A percentile compares a stretch with the other conserved stretches of the same genome.
These are phyloP conservation scores for Cladosporium sp. DNA, from an alignment of 2,329 filamentous ascomycete species.

Conservation along the genomic window DNA sequence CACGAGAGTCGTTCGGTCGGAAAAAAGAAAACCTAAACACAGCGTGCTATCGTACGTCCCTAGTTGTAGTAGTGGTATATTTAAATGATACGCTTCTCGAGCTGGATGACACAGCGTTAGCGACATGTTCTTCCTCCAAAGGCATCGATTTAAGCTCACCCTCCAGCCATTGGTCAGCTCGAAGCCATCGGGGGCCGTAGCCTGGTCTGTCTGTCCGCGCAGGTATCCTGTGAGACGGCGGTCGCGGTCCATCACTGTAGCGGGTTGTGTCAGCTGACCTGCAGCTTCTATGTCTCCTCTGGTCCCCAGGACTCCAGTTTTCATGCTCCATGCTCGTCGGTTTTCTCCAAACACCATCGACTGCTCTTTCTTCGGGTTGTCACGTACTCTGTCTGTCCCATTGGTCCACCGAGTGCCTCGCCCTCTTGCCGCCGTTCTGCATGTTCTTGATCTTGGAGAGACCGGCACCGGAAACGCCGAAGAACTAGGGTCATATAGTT, in stretches of 20 bases:
- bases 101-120: slow-evolving; percentile 13
- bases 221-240: slow-evolving; percentile 56
- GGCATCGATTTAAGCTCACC: slow-evolving; percentile 39
- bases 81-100: slow-evolving; percentile 21
- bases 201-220: slow-evolving; percentile 58
- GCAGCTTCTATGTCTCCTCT: not conserved
- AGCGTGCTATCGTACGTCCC: slow-evolving; percentile 8
- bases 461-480: slow-evolving; percentile 55
- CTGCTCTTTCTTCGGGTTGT: not conserved
- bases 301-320: not conserved
- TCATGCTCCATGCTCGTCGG: not conserved
- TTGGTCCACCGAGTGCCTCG: slow-evolving; percentile 54
- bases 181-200: slow-evolving; percentile 56
- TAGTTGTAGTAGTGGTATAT: slow-evolving; percentile 1
- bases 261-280: slow-evolving; percentile 10
- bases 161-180: slow-evolving; percentile 65
- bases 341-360: not conserved
- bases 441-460: slow-evolving; percentile 54
- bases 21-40: slow-evolving; percentile 1
- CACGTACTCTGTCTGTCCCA: slow-evolving; percentile 57
- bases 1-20: too few relatives aligned
- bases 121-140: not conserved
- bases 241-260: slow-evolving; percentile 63
- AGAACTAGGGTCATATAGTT: slow-evolving; percentile 45
- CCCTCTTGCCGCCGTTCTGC: slow-evolving; percentile 59